These are phyloP conservation scores for Camellia sinensis DNA, from an alignment of 148 eudicot species.

Conservation along the genomic window DNA sequence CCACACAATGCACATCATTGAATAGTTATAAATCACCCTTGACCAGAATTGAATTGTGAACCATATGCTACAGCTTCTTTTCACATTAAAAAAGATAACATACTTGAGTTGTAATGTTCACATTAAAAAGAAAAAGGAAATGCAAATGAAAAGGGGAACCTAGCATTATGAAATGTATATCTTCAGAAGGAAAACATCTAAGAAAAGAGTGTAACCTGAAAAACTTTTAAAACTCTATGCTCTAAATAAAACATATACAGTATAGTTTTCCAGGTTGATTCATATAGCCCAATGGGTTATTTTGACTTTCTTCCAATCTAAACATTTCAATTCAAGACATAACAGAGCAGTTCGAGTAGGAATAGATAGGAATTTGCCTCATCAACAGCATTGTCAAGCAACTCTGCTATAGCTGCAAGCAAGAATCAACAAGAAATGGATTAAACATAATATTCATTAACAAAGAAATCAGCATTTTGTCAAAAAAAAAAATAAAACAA, in stretches of 20 bases:
- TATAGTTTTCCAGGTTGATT: not conserved
- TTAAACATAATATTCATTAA: not conserved
- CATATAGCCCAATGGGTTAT: not conserved
- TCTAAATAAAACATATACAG: not conserved
- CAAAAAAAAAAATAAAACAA: not conserved
- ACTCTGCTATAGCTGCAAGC: conserved; percentile 65
- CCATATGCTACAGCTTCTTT: not conserved
- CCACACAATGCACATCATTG: not conserved
- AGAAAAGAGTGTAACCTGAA: not conserved
- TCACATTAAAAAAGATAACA: not conserved
- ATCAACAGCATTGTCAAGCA: conserved; percentile 77
- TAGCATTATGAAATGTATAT: not conserved
- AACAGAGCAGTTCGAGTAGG: not conserved
- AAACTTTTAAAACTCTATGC: not conserved
- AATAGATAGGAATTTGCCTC: conserved; percentile 41
- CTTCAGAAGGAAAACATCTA: not conserved
- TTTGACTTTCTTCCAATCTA: not conserved
- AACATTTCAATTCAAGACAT: not conserved
- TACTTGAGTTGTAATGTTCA: not conserved
- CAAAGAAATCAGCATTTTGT: conserved; percentile 7
- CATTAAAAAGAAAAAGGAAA: not conserved
- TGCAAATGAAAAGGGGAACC: not conserved
- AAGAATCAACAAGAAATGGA: conserved; percentile 10
- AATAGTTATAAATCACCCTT: not conserved
- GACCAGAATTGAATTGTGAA: not conserved